Conservation (phyloP, 805 yeast species). For the Candida ulmi region DNA sequence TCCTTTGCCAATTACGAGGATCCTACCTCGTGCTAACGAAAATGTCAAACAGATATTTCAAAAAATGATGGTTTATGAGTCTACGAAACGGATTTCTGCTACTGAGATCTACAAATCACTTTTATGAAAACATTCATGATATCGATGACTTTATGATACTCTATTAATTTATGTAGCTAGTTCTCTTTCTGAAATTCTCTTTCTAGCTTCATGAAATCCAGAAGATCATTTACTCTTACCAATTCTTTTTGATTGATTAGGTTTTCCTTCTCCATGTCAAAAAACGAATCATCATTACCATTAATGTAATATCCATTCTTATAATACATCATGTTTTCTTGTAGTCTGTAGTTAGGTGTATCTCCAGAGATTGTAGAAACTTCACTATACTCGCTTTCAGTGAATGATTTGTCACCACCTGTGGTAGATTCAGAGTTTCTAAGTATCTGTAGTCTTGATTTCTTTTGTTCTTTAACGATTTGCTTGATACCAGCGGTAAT, state of each 20-base stretch:
- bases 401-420: constrained; percentile 8
- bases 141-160: too few relatives aligned
- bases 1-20: constrained; percentile 15
- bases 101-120: constrained; percentile 10
- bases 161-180: too few relatives aligned
- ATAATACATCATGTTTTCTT: constrained; percentile 18
- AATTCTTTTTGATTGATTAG: constrained; percentile 18
- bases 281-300: constrained; percentile 17
- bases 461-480: constrained; percentile 21
- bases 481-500: constrained; percentile 20
- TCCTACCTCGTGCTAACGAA: constrained; percentile 31
- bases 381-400: constrained; percentile 24
- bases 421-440: constrained; percentile 4
- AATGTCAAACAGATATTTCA: constrained; percentile 26
- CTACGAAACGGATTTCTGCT: constrained; percentile 27
- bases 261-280: constrained; percentile 17
- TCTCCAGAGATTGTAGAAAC: constrained; percentile 20
- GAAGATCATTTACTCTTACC: constrained; percentile 12
- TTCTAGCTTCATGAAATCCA: constrained; percentile 21
- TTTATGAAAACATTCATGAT: background rate
- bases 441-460: constrained; percentile 18
- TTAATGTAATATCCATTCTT: constrained; percentile 22
- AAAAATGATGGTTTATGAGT: constrained; percentile 40
- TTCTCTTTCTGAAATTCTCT: constrained; percentile 8
- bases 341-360: constrained; percentile 22